These are phyloP conservation scores for Globisporangium okanoganense DNA, from an alignment of 352 stramenopile species.

Conservation along the genomic window DNA sequence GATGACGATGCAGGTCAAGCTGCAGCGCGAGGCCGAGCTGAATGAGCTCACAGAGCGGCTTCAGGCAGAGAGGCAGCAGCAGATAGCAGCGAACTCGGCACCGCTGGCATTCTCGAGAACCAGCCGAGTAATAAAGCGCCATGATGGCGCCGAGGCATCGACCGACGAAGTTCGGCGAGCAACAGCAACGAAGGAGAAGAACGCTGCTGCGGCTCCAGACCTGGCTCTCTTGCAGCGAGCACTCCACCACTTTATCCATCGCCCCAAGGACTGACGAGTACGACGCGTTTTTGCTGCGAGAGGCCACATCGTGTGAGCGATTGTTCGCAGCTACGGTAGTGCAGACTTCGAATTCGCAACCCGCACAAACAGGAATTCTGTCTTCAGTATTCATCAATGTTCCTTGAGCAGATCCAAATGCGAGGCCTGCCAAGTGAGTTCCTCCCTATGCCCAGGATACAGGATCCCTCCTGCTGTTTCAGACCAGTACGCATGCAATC, in stretches of 20 bases:
- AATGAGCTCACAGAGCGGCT: slow-evolving; percentile 19
- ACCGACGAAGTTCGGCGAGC: slow-evolving; percentile 4
- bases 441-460: no score
- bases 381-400: no score
- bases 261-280: slow-evolving; percentile 11
- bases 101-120: neutral
- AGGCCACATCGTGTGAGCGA: no score
- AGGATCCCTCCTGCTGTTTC: no score
- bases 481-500: no score
- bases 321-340: no score
- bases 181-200: slow-evolving; percentile 1
- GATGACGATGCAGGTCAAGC: slow-evolving; percentile 37
- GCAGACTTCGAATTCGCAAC: no score
- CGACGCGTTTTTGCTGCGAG: no score
- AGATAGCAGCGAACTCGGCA: neutral
- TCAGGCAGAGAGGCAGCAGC: slow-evolving; percentile 1
- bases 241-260: slow-evolving; percentile 16
- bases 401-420: no score
- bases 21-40: slow-evolving; percentile 41
- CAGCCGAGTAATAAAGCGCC: neutral
- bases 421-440: no score
- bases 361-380: no score
- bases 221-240: slow-evolving; percentile 11
- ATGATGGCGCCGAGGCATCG: neutral
- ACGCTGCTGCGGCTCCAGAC: neutral